Evolutionary conservation across 257 asterid species (phyloP).

Genomic region (Ajuga chamaepitys): DNA sequence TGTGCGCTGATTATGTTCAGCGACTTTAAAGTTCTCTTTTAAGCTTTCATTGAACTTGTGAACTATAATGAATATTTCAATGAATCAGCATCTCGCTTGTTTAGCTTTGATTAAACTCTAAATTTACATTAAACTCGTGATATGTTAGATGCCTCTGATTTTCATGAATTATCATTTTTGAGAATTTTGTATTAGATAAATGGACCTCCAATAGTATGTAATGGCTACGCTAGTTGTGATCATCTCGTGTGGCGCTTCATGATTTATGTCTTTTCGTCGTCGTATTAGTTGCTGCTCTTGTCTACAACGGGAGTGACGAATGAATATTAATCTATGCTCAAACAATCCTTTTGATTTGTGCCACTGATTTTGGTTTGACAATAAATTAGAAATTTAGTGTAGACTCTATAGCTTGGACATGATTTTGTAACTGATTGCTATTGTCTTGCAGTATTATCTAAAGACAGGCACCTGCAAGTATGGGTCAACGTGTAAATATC

Average conservation of each 20-base stretch:
- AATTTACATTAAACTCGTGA: neutral
- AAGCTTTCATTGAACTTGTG: neutral
- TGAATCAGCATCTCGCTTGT: neutral
- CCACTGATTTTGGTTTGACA: neutral
- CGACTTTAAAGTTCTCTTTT: neutral
- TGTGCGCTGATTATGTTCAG: neutral
- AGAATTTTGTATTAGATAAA: neutral
- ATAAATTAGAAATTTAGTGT: neutral
- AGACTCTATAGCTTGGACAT: neutral
- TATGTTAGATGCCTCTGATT: neutral
- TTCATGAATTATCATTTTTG: neutral
- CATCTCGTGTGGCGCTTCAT: neutral
- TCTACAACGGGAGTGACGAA: neutral
- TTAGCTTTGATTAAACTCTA: neutral
- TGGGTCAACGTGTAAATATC: constrained; percentile 60
- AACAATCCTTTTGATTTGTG: neutral
- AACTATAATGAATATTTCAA: neutral
- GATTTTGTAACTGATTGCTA: neutral
- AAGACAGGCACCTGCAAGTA: constrained; percentile 74
- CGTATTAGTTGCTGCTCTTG: neutral
- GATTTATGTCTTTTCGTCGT: neutral
- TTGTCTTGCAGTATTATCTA: constrained; percentile 49
- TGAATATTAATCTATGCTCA: neutral
- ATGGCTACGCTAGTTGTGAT: neutral
- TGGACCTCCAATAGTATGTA: neutral